Evolutionary conservation across 2,329 filamentous ascomycete genomes (phyloP).

Genomic region (Pseudogymnoascus sp.): DNA sequence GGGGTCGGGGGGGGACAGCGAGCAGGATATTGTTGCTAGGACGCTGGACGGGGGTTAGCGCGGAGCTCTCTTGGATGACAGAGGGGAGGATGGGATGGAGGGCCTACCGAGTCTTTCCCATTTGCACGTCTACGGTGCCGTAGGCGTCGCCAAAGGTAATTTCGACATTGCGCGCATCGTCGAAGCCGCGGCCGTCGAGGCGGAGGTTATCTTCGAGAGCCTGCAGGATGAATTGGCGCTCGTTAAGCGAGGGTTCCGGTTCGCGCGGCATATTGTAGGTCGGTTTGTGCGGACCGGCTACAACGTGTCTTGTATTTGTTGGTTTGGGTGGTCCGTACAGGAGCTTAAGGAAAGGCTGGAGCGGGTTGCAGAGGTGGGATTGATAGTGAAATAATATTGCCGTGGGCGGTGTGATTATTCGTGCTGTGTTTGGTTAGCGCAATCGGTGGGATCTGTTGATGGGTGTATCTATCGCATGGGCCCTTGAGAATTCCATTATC

Average conservation of each 20-base stretch:
- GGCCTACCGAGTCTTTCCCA: slow-evolving; percentile 80
- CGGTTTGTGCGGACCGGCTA: not conserved
- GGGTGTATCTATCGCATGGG: not conserved
- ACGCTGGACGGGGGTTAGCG: slow-evolving; percentile 45
- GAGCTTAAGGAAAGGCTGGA: not conserved
- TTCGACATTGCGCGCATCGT: slow-evolving; percentile 69
- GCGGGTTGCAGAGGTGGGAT: not conserved
- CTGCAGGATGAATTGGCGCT: slow-evolving; percentile 76
- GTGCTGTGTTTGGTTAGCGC: slow-evolving; percentile 1
- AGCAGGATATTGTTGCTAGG: slow-evolving; percentile 75
- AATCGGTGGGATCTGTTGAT: not conserved
- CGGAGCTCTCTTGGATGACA: not conserved
- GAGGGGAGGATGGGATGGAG: not conserved
- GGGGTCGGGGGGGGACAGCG: slow-evolving; percentile 74
- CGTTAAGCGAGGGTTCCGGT: slow-evolving; percentile 80
- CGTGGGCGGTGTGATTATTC: not conserved
- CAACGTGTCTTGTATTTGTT: not conserved
- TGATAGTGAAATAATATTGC: not conserved
- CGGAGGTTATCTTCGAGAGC: slow-evolving; percentile 75
- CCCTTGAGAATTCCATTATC: slow-evolving; percentile 7
- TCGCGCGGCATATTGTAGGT: slow-evolving; percentile 69
- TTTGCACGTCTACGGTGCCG: slow-evolving; percentile 75
- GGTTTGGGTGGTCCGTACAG: not conserved
- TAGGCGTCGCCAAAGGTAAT: slow-evolving; percentile 84
- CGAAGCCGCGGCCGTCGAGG: slow-evolving; percentile 72